Base-by-base conservation (phyloP, 2,329 filamentous ascomycete species). In the Apiospora phragmitis region DNA sequence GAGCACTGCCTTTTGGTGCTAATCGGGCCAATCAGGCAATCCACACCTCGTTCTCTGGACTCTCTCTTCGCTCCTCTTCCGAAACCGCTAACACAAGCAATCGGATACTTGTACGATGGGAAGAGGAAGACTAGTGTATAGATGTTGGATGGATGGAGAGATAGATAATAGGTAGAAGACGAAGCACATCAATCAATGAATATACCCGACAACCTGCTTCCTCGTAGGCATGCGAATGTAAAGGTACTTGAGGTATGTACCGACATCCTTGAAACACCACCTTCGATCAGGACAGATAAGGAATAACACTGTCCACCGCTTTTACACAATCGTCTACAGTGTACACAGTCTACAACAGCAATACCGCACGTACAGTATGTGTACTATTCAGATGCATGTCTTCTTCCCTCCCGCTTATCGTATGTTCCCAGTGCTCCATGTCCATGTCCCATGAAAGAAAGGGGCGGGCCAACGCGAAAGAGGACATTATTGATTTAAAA, bases 401-500 rank as follows among this genome's bases (percentile, higher is more conserved):
- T n/a, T 62, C 29, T 24, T 11, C 51, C 29, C 32, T 59, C 51
- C 51, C 51, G 51, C 51, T 35, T 35, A 59, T 59, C 55, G 55
- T 38, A 62, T 38, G 55, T 59, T 59, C 51, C 26, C 18, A 62
- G 24, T 62, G 55, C 55, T 24, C 47, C 47, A 47, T 47, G 11
- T 16, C 49, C 49, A 51, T 29, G 51, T 35, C 29, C 51, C 51
- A 35, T 32, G 51, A 59, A 59, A 59, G 51, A 62, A 62, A 62
- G 55, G 55, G 55, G 55, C 29, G 29, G 55, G 55, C 29, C 55
- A 29, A 5, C 49, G 49, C 49, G 49, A 55, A 32, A 12, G 26
- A 26, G 49, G 49, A 32, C 49, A 62, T 62, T 62, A 62, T 62
- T 62, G 55, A 62, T 62, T 62, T 62, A 62, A 62, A 29, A 62